These are phyloP conservation scores for Rhizopogon roseolus DNA, from an alignment of 768 basidiomycete species.

Conservation along the genomic window DNA sequence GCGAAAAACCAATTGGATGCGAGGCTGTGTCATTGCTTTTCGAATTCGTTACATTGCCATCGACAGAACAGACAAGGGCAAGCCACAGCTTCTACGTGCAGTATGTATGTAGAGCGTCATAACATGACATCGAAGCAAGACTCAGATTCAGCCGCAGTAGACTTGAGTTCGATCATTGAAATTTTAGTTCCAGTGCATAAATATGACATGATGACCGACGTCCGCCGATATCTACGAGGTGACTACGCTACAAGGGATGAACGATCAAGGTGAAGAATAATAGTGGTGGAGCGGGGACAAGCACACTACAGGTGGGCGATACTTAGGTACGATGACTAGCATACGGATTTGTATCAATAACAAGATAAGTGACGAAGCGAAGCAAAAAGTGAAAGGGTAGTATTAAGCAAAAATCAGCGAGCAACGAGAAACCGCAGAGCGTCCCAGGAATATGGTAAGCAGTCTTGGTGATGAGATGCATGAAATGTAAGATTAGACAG, in stretches of 20 bases:
- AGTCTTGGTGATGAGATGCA: constrained; percentile 10
- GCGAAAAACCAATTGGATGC: not conserved
- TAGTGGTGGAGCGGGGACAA: not conserved
- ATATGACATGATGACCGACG: constrained; percentile 15
- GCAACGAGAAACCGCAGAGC: constrained; percentile 21
- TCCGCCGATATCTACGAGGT: constrained; percentile 24
- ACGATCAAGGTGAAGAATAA: constrained; percentile 8
- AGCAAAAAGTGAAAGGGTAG: constrained; percentile 2
- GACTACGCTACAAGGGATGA: constrained; percentile 26
- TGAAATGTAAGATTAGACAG: constrained; percentile 13
- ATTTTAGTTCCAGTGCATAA: constrained; percentile 20
- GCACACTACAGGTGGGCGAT: constrained; percentile 1
- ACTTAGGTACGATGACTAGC: constrained; percentile 7
- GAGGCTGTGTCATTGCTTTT: not conserved
- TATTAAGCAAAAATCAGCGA: constrained; percentile 1
- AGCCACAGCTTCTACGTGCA: not conserved
- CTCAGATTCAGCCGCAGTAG: not conserved
- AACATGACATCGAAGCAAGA: not conserved
- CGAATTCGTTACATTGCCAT: not conserved
- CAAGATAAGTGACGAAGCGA: constrained; percentile 4
- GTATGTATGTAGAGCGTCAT: not conserved
- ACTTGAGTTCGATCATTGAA: not conserved
- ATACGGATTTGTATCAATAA: constrained; percentile 5
- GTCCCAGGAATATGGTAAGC: constrained; percentile 25
- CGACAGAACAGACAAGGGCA: not conserved